A percentile compares a stretch with the other conserved stretches of the same genome.
phyloP scores from a whole-genome alignment of 83 land plant species.

The Picea abies region DNA sequence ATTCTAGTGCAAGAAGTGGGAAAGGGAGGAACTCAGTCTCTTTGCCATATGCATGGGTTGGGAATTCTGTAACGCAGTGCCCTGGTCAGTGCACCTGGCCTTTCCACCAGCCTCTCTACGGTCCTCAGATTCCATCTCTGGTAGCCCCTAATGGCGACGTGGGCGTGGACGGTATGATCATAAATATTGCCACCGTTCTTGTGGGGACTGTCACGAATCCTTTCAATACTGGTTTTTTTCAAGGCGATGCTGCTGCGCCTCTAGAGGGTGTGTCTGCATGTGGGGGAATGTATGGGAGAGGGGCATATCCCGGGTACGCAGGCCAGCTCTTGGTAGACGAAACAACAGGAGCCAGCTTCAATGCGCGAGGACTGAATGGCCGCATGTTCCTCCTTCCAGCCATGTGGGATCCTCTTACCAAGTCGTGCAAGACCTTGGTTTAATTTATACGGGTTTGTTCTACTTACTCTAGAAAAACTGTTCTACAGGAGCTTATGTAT shows the following conservation, averaged over 20 bases:
- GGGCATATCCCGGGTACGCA: constrained; percentile 47
- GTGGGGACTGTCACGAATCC: constrained; percentile 55
- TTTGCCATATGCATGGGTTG: constrained; percentile 47
- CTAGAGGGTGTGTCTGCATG: constrained; percentile 62
- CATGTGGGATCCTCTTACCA: neutral
- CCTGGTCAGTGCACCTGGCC: constrained; percentile 69
- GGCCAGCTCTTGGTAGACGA: constrained; percentile 31
- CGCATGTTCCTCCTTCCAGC: constrained; percentile 30
- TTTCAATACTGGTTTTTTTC: constrained; percentile 41
- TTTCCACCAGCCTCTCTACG: constrained; percentile 45
- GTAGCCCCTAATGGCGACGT: constrained; percentile 47
- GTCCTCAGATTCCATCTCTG: constrained; percentile 41
- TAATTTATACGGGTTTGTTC: too few species aligned
- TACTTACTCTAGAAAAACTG: too few species aligned
- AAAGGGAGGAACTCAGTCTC: constrained; percentile 12
- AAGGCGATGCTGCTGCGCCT: constrained; percentile 36
- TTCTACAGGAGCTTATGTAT: too few species aligned
- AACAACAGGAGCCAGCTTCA: constrained; percentile 43
- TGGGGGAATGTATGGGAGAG: constrained; percentile 49
- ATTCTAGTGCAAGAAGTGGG: constrained; percentile 11
- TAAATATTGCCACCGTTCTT: constrained; percentile 43
- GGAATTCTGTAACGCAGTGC: constrained; percentile 48
- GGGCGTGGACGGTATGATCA: constrained; percentile 52
- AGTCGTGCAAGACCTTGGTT: too few species aligned
- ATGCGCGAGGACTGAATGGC: constrained; percentile 27